Evolutionary conservation across 2,329 filamentous ascomycete species (phyloP).

Genomic region (Colletotrichum cereale): DNA sequence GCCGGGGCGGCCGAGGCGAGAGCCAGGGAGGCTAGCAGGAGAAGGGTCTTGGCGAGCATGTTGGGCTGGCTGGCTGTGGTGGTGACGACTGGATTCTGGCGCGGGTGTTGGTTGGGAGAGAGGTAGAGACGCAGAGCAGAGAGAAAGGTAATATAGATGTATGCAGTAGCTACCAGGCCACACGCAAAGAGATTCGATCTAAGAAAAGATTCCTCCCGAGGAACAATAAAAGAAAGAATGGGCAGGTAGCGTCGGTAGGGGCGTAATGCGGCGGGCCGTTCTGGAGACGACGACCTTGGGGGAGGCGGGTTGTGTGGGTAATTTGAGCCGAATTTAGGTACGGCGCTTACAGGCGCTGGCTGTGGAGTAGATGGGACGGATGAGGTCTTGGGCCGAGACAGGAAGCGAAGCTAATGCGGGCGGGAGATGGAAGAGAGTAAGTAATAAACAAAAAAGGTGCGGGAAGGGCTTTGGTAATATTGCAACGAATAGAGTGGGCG

Average conservation of each 20-base stretch:
- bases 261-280: constrained; percentile 31
- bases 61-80: constrained; percentile 17
- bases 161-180: constrained; percentile 32
- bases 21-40: constrained; percentile 51
- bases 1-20: constrained; percentile 49
- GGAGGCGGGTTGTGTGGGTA: constrained; percentile 26
- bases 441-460: background rate
- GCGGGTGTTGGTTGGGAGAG: background rate
- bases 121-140: background rate
- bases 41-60: constrained; percentile 48
- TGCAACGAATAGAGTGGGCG: background rate
- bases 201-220: constrained; percentile 32
- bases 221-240: background rate
- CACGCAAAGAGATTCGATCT: constrained; percentile 26
- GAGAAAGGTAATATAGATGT: constrained; percentile 24
- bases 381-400: constrained; percentile 30
- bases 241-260: constrained; percentile 4
- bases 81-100: constrained; percentile 18
- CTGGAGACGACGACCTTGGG: background rate
- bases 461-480: background rate
- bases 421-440: constrained; percentile 15
- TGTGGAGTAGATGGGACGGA: constrained; percentile 4
- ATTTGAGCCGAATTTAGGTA: constrained; percentile 36
- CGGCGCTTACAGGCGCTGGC: constrained; percentile 38
- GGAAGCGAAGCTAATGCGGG: constrained; percentile 31